Percentiles rank a stretch among this genome's conserved stretches.
These are phyloP conservation scores for Dictyostelium intermedium DNA, from an alignment of 78 protist genomes.

Conservation along the genomic window DNA sequence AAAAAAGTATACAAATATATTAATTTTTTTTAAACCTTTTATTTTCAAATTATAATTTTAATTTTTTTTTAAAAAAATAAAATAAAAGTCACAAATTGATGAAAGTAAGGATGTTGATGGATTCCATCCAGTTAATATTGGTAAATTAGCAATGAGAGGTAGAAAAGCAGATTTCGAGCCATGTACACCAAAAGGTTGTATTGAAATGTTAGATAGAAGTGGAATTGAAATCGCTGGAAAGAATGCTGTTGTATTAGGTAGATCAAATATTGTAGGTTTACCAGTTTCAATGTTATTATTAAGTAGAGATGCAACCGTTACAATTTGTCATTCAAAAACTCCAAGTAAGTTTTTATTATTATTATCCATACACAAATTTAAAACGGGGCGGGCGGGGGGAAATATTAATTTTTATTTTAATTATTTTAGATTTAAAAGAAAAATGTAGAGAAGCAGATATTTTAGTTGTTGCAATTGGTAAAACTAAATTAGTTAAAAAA, in stretches of 20 bases:
- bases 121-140: constrained; percentile 84
- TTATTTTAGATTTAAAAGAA: constrained; percentile 46
- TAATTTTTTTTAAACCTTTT: background rate
- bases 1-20: background rate
- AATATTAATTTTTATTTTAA: background rate
- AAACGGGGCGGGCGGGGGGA: too few species aligned
- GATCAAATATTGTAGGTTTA: constrained; percentile 93
- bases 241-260: constrained; percentile 95
- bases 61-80: too few species aligned
- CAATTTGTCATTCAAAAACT: constrained; percentile 95
- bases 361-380: too few species aligned
- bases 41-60: too few species aligned
- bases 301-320: constrained; percentile 91
- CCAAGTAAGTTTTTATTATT: background rate
- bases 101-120: constrained; percentile 97
- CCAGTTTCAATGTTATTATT: constrained; percentile 89
- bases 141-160: constrained; percentile 87
- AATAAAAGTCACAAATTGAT: constrained; percentile 41
- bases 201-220: constrained; percentile 86
- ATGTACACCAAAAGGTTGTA: constrained; percentile 96
- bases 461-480: constrained; percentile 94
- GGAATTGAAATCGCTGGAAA: constrained; percentile 84
- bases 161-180: constrained; percentile 77
- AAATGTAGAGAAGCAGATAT: constrained; percentile 91
- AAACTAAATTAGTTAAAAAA: constrained; percentile 82